Conservation (phyloP, 2,329 filamentous ascomycete species). For the Cercospora sp. region DNA sequence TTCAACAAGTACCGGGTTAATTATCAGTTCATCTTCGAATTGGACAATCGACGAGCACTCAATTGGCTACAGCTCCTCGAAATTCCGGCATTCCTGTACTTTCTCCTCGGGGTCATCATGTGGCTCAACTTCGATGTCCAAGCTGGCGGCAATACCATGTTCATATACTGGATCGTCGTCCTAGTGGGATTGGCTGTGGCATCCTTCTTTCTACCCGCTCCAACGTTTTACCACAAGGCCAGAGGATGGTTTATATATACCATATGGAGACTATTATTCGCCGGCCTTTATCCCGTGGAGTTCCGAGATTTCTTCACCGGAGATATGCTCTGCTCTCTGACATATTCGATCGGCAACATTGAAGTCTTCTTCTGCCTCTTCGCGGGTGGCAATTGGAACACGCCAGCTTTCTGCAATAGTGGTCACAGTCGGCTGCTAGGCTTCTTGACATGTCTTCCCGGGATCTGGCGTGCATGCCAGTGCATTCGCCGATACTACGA, state of each 20-base stretch:
- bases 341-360: constrained; percentile 85
- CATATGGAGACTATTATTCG: constrained; percentile 80
- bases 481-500: constrained; percentile 88
- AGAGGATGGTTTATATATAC: constrained; percentile 86
- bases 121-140: constrained; percentile 84
- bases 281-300: constrained; percentile 88
- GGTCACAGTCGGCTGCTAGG: constrained; percentile 79
- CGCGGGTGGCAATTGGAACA: constrained; percentile 66
- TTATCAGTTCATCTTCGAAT: constrained; percentile 87
- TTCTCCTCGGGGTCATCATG: constrained; percentile 74
- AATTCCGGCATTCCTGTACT: constrained; percentile 80
- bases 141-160: constrained; percentile 63
- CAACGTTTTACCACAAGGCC: constrained; percentile 71
- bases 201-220: constrained; percentile 72
- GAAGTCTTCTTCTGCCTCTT: constrained; percentile 96
- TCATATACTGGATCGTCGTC: constrained; percentile 81
- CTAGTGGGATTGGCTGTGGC: constrained; percentile 68
- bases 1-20: constrained; percentile 89
- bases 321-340: constrained; percentile 95
- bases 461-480: constrained; percentile 87
- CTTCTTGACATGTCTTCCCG: constrained; percentile 79
- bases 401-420: constrained; percentile 79
- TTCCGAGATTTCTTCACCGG: constrained; percentile 97
- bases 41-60: constrained; percentile 75
- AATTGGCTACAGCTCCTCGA: constrained; percentile 88